Evolutionary conservation across 805 yeast genomes (phyloP), one percentile per base, ranked within the genome.

Genomic region (Limtongia smithiae): DNA sequence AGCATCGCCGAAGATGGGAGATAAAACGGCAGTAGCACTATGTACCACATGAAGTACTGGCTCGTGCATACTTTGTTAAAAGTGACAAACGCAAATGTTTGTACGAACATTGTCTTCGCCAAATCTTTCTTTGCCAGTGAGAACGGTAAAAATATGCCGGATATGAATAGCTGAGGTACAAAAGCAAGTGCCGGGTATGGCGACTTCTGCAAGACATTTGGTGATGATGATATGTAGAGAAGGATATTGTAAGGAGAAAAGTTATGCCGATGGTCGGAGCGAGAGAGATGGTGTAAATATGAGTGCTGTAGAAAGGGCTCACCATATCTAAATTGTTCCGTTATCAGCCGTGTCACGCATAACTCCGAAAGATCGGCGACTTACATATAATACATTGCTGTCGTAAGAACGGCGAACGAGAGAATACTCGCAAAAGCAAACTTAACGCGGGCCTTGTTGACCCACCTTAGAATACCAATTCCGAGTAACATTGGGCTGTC

Each of bases 41-140:
- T 69, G 62, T 84, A 93, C 98, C 98, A 93, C 54, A 91, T 79
- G 67, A 93, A 93, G 68, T 93, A 93, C 69, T 93, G 98, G 1
- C 96, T 87, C 0, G 98, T 93, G 61, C 88, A 82, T 20, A 85
- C 93, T 67, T 85, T 85, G 68, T 85, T 85, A 67, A 78, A 84
- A 1, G 86, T 71, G 15, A 85, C 89, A 67, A 85, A 85, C n/a
- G 81, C 73, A 60, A 83, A 77, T 0, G 94, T 85, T 64, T 85
- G 93, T 11, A 89, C 70, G 54, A 91, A 90, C 54, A 84, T 62
- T 2, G 83, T 73, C 40, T 76, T 71, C 18, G 75, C 63, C 4
- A 82, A 57, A 41, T 74, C 72, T 11, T 61, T 62, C 46, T 69
- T 68, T 11, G 73, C 75, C 42, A 76, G 69, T 20, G 61, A 64